A percentile compares a stretch with the other conserved stretches of the same genome.
Conservation (phyloP, 257 asterid genomes). For the Nicotiana tabacum region DNA sequence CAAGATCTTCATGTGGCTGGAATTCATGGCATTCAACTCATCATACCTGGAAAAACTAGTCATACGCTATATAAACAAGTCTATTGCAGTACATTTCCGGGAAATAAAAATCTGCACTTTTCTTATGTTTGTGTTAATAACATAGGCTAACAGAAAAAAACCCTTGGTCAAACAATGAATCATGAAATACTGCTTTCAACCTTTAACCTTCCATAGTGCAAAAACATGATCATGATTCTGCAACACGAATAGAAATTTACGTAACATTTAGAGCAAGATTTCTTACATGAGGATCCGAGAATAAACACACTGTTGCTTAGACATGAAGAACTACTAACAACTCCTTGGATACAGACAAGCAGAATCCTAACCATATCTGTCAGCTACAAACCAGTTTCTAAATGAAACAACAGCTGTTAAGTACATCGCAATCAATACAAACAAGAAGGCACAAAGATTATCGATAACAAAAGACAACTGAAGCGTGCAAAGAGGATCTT, state of each 20-base stretch:
- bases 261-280: background rate
- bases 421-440: background rate
- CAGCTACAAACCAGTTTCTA: background rate
- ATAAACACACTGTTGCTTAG: background rate
- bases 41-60: background rate
- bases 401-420: background rate
- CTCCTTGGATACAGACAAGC: background rate
- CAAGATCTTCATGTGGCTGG: background rate
- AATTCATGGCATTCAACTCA: background rate
- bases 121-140: no score
- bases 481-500: background rate
- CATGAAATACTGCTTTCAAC: background rate
- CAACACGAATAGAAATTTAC: background rate
- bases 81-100: background rate
- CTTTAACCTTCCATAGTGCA: background rate
- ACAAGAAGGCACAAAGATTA: background rate
- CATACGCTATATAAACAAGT: constrained; percentile 5
- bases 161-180: background rate
- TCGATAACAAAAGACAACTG: background rate
- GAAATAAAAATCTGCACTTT: background rate
- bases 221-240: background rate
- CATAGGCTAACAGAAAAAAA: background rate
- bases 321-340: background rate
- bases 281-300: background rate
- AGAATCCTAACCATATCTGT: background rate